Evolutionary conservation across 1,139 yeast species (phyloP), one percentile per base, ranked within the genome.

Genomic region (Oligophagozyma castellii): DNA sequence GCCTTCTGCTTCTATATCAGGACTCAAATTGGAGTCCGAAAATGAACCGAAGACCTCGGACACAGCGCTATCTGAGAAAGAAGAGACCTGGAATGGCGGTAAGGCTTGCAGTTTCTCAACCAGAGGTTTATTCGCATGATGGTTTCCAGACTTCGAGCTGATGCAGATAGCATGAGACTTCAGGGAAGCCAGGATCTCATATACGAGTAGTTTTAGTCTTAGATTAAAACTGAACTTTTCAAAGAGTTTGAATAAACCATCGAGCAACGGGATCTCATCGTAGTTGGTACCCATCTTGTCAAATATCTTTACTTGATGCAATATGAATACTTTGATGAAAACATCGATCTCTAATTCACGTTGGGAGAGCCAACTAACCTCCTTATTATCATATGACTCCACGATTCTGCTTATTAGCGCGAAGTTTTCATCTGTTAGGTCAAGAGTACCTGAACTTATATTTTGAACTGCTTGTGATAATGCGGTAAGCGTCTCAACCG

Each of bases 171-270:
- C 36, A 25, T 41, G 45, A 1, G 54, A 44, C 43, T 73, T 74
- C 43, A 75, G 55, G 3, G 79, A 65, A 3, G 73, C 54, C 23
- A 76, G 51, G 26, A 76, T 59, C 46, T 78, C 89, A 42, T 73
- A 74, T 2, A 76, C 53, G 37, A 76, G 53, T 31, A 76, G 68
- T 40, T 67, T 68, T 35, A 76, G 47, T 37, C 68, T 68, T 28
- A 69, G 67, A 40, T 63, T 63, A 21, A 51, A 42, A 7, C 46
- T 44, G 4, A 46, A 36, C 23, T 45, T 47, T n/a, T 47, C 44
- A 26, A 49, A 51, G n/a, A 50, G 29, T 7, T 26, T 20, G 28
- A 40, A 43, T 24, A 48, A 26, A 22, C 30, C 27, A 10, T 33
- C 35, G 8, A 48, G 35, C 5, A 22, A 12, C 4, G 24, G 24